A percentile compares a stretch with the other conserved stretches of the same genome.
These are phyloP conservation scores for Rachicladosporium sp. DNA, from an alignment of 2,329 filamentous ascomycete species.

Conservation along the genomic window DNA sequence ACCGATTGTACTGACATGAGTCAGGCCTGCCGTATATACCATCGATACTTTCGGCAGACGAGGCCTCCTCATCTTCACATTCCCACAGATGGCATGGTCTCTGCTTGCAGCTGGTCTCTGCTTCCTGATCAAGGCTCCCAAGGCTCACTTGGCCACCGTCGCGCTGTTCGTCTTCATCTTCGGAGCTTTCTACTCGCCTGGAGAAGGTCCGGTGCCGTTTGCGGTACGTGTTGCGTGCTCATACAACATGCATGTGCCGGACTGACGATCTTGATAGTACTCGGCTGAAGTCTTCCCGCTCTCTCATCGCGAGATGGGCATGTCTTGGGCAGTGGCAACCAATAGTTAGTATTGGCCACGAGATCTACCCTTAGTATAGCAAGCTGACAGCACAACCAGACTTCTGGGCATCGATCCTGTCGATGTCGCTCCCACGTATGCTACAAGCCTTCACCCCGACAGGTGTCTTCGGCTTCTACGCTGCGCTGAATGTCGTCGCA, in stretches of 20 bases:
- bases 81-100: constrained; percentile 39
- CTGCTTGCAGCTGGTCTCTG: constrained; percentile 38
- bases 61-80: constrained; percentile 36
- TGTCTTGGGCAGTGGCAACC: constrained; percentile 57
- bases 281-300: constrained; percentile 59
- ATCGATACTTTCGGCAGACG: constrained; percentile 47
- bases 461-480: constrained; percentile 51
- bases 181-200: constrained; percentile 28
- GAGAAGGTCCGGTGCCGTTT: constrained; percentile 48
- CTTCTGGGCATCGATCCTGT: constrained; percentile 39
- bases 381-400: constrained; percentile 12
- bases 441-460: constrained; percentile 35
- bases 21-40: constrained; percentile 41
- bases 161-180: constrained; percentile 47
- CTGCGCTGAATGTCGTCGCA: constrained; percentile 45
- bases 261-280: no score
- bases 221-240: no score
- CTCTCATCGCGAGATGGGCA: constrained; percentile 58
- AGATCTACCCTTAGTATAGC: no score
- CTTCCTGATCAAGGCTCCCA: constrained; percentile 34
- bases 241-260: no score
- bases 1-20: constrained; percentile 14
- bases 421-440: constrained; percentile 38
- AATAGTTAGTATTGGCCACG: no score
- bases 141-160: constrained; percentile 37